Evolutionary conservation across 495 filamentous ascomycete genomes (phyloP).

Genomic region (Lasiosphaeria miniovina): DNA sequence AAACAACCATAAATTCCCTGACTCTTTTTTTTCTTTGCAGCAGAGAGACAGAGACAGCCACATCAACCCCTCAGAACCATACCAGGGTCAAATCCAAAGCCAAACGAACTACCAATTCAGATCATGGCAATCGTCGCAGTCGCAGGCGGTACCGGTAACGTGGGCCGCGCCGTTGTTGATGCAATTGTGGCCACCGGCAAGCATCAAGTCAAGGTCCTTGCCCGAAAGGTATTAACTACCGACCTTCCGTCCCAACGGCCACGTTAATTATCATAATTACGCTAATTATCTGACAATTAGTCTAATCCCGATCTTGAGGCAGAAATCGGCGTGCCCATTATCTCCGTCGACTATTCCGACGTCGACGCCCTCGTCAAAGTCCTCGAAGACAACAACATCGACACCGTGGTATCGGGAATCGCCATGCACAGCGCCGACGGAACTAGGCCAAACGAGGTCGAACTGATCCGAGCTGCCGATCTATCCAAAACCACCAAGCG

Average conservation of each 20-base stretch:
- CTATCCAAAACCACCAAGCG: constrained; percentile 42
- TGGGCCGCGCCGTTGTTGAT: constrained; percentile 54
- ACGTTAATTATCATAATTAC: no score
- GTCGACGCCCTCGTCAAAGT: constrained; percentile 33
- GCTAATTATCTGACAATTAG: constrained; percentile 1
- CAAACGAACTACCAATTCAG: background rate
- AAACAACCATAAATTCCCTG: no score
- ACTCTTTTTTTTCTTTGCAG: background rate
- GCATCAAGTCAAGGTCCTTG: constrained; percentile 46
- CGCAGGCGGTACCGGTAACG: constrained; percentile 51
- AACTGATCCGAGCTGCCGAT: constrained; percentile 51
- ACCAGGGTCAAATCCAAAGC: background rate
- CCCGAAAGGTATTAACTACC: constrained; percentile 29
- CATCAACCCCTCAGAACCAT: no score
- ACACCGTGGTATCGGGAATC: constrained; percentile 52
- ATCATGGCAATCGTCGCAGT: constrained; percentile 49
- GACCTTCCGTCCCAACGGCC: no score
- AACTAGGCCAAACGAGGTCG: constrained; percentile 20
- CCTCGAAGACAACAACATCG: constrained; percentile 46
- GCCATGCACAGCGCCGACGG: constrained; percentile 26
- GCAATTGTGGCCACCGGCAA: constrained; percentile 35
- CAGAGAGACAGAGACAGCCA: background rate
- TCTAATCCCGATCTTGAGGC: constrained; percentile 15
- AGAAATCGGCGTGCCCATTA: constrained; percentile 20
- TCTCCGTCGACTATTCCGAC: constrained; percentile 44